Evolutionary conservation across 768 basidiomycete species (phyloP).

Genomic region (Lyophyllum shimeji): DNA sequence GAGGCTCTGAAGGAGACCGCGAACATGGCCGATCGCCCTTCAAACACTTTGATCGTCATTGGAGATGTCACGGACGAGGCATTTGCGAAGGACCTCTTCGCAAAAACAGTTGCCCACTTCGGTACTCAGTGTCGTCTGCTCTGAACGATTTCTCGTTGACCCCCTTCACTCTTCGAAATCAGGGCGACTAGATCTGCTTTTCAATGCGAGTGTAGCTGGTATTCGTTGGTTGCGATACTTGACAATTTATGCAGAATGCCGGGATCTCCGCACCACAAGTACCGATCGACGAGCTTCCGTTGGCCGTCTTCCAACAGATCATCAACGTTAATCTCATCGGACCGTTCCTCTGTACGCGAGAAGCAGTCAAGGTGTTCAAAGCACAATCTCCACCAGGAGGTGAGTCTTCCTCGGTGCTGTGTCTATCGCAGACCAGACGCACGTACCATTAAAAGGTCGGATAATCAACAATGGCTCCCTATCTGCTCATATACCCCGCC

Average conservation of each 20-base stretch:
- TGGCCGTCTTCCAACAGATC: slow-evolving; percentile 63
- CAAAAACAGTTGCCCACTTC: slow-evolving; percentile 49
- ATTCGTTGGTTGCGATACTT: not conserved
- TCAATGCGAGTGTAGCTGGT: slow-evolving; percentile 56
- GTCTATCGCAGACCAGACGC: not conserved
- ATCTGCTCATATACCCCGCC: slow-evolving; percentile 70
- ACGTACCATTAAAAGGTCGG: slow-evolving; percentile 41
- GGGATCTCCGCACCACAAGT: slow-evolving; percentile 52
- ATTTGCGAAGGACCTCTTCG: slow-evolving; percentile 63
- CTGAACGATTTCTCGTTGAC: not conserved
- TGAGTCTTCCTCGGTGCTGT: slow-evolving; percentile 21
- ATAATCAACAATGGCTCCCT: slow-evolving; percentile 90
- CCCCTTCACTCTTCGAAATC: slow-evolving; percentile 1
- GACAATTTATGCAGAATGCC: slow-evolving; percentile 57
- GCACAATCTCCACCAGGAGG: slow-evolving; percentile 71
- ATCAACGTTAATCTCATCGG: slow-evolving; percentile 73
- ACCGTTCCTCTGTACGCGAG: slow-evolving; percentile 73
- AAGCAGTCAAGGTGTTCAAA: slow-evolving; percentile 76
- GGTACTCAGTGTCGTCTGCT: slow-evolving; percentile 33
- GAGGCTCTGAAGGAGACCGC: slow-evolving; percentile 60
- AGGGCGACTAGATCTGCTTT: slow-evolving; percentile 74
- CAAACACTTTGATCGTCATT: slow-evolving; percentile 42
- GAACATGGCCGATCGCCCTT: slow-evolving; percentile 35
- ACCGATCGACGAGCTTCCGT: slow-evolving; percentile 58
- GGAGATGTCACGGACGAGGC: slow-evolving; percentile 69